Evolutionary conservation across 768 basidiomycete species (phyloP).

Genomic region (Cystofilobasidium capitatum): DNA sequence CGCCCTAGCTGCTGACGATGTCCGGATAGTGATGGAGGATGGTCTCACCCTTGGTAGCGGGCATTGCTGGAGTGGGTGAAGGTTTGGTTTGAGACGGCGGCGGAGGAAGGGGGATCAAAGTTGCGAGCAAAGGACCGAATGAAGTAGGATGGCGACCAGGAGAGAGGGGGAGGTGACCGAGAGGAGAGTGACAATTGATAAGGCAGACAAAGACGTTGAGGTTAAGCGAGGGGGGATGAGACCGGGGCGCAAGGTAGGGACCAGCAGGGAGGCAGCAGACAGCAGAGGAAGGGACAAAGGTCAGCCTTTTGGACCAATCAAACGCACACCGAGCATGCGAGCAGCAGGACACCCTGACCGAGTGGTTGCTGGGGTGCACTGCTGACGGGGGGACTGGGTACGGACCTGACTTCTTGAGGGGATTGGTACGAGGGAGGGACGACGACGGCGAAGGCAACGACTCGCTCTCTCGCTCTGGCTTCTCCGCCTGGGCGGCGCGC

Average conservation of each 20-base stretch:
- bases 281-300: neutral
- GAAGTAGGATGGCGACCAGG: no score
- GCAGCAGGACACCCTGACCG: neutral
- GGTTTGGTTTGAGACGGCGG: no score
- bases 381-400: neutral
- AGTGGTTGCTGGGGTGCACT: neutral
- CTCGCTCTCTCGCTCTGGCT: neutral
- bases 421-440: neutral
- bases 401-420: conserved; percentile 9
- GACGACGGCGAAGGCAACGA: neutral
- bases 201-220: neutral
- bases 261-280: neutral
- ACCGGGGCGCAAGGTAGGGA: no score
- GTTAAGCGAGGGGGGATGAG: neutral
- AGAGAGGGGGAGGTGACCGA: no score
- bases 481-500: neutral
- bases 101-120: no score
- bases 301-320: neutral
- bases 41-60: no score
- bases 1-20: no score
- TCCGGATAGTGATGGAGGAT: no score
- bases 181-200: neutral
- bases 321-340: neutral
- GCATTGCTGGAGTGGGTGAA: no score
- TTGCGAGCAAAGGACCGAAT: no score